Evolutionary conservation across 2,329 filamentous ascomycete species (phyloP), one percentile per base, ranked within the genome.

Genomic region (Pyricularia sp.): DNA sequence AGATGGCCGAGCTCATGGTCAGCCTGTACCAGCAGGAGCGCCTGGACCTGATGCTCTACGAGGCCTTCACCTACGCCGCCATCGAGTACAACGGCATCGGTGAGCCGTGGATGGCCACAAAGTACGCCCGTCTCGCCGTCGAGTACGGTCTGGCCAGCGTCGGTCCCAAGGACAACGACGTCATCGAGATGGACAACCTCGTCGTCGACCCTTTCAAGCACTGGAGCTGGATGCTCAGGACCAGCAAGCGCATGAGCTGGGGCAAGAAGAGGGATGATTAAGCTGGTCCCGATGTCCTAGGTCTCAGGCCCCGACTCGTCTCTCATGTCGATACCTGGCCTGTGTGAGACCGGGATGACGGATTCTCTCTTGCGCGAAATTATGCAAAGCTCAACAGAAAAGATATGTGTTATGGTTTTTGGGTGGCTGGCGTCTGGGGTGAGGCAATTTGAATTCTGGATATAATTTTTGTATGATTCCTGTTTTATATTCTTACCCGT

Each of bases 1-100:
- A 76, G 66, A 79, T 81, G 77, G 80, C 78, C 7, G 77, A 81
- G 73, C 71, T 80, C 66, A 66, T 81, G 31, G 72, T 81, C 58
- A 78, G 75, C 59, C 71, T 82, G 64, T 79, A 78, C 71, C 71
- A 80, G 72, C 78, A 80, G 73, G 81, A 82, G 75, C 73, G 76
- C 50, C 73, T 82, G 26, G 76, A 78, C 73, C 73, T 74, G 5
- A 66, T 72, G 65, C 69, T 78, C 55, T 73, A 77, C 69, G 78
- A 79, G 72, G 78, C 78, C 12, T 80, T 79, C 70, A 72, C 74
- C 63, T 73, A 77, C 36, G 78, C 80, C 25, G 80, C 80, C 55
- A 71, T 80, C 23, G 77, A 80, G 73, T 78, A 75, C 69, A 82
- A 78, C 72, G 78, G 76, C 7, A 73, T 73, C 5, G 81, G 81